phyloP scores from a whole-genome alignment of 2,329 filamentous ascomycete genomes.

The Ploettnerulaceae sp. region DNA sequence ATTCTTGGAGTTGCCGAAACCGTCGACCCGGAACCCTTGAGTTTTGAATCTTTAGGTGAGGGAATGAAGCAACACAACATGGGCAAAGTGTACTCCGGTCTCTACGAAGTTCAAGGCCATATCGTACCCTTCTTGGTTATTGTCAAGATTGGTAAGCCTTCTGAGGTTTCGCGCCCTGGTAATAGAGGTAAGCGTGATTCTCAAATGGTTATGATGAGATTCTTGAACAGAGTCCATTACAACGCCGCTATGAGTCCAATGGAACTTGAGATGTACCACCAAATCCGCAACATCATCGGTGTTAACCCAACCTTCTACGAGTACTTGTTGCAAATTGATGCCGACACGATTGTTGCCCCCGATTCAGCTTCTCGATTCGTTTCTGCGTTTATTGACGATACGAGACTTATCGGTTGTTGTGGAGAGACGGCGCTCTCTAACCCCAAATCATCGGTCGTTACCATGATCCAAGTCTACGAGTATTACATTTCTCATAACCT shows the following conservation, averaged over 20 bases:
- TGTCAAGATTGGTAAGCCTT: slow-evolving; percentile 87
- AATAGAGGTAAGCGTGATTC: slow-evolving; percentile 99
- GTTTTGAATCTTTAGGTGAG: slow-evolving; percentile 94
- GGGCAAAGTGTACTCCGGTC: slow-evolving; percentile 96
- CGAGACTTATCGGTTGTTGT: slow-evolving; percentile 86
- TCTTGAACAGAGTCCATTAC: slow-evolving; percentile 98
- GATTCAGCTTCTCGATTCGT: slow-evolving; percentile 93
- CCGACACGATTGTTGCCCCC: slow-evolving; percentile 86
- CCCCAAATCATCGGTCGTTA: slow-evolving; percentile 86
- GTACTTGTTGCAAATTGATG: slow-evolving; percentile 93
- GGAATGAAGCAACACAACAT: slow-evolving; percentile 98
- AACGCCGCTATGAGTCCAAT: slow-evolving; percentile 93
- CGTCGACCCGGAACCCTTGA: slow-evolving; percentile 90
- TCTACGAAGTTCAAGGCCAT: slow-evolving; percentile 96
- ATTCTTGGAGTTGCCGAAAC: slow-evolving; percentile 93
- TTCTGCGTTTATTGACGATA: slow-evolving; percentile 84
- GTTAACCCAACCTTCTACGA: slow-evolving; percentile 99
- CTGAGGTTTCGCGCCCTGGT: slow-evolving; percentile 71
- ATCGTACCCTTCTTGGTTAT: slow-evolving; percentile 97
- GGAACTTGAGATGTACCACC: slow-evolving; percentile 97
- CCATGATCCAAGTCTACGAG: slow-evolving; percentile 99
- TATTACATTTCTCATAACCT: slow-evolving; percentile 99
- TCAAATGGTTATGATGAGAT: slow-evolving; percentile 97
- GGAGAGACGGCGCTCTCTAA: slow-evolving; percentile 94
- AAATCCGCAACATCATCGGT: slow-evolving; percentile 97